Percentiles rank a stretch among this genome's conserved stretches.
phyloP scores from a whole-genome alignment of 352 stramenopile species.

The Pythium scleroteichum region DNA sequence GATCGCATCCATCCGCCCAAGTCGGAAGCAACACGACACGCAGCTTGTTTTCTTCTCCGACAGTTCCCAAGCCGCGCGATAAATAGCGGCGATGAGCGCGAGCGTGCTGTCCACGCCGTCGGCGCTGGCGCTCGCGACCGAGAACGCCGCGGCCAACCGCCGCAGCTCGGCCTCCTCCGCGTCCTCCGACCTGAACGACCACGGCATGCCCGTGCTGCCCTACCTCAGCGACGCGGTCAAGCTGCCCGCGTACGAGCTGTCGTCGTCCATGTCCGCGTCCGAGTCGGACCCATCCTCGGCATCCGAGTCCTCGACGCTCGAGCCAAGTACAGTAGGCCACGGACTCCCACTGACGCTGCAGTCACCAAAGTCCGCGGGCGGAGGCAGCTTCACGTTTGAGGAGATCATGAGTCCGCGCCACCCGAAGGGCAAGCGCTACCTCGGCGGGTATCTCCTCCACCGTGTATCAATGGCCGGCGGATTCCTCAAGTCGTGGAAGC shows the following conservation, averaged over 20 bases:
- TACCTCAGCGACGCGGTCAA: slow-evolving; percentile 23
- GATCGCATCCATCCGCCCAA: no score
- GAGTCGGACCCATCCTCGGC: slow-evolving; percentile 15
- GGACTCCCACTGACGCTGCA: slow-evolving; percentile 21
- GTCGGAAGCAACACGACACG: no score
- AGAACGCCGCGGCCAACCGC: slow-evolving; percentile 16
- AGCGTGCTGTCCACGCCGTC: background rate
- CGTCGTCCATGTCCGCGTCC: slow-evolving; percentile 11
- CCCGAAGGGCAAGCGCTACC: slow-evolving; percentile 56
- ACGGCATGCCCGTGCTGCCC: slow-evolving; percentile 28
- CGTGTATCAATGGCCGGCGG: slow-evolving; percentile 53
- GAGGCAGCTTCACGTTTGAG: slow-evolving; percentile 41
- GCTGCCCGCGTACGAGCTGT: background rate
- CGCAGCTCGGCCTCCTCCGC: slow-evolving; percentile 31
- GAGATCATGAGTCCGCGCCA: slow-evolving; percentile 54
- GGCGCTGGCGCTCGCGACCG: slow-evolving; percentile 15
- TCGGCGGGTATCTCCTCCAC: slow-evolving; percentile 59
- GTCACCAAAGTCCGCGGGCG: slow-evolving; percentile 19
- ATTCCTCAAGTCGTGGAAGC: slow-evolving; percentile 70
- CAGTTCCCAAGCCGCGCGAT: background rate
- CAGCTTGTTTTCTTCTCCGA: no score
- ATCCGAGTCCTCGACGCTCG: slow-evolving; percentile 11
- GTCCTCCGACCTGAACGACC: slow-evolving; percentile 29
- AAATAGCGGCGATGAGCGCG: slow-evolving; percentile 6
- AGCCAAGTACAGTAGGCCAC: background rate